Evolutionary conservation across 2,329 filamentous ascomycete species (phyloP).

Genomic region (Aspergillus tubingensis): DNA sequence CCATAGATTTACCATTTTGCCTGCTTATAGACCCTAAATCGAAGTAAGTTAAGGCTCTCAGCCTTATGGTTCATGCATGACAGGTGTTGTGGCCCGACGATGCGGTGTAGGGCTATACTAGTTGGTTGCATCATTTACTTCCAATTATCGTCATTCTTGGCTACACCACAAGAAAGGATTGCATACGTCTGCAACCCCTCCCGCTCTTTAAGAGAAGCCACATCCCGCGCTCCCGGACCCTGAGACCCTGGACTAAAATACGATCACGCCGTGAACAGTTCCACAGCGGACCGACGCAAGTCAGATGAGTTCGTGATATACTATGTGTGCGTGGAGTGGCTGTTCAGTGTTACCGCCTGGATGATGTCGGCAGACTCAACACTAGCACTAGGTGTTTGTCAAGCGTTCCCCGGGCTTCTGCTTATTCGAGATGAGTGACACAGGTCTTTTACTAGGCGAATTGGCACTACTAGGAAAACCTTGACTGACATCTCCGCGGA

Average conservation of each 20-base stretch:
- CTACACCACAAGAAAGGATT: neutral
- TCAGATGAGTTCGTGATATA: neutral
- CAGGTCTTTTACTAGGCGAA: neutral
- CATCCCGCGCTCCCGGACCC: conserved; percentile 1
- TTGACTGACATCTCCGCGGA: neutral
- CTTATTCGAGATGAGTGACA: neutral
- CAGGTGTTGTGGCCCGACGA: too few relatives aligned
- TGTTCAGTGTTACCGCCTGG: neutral
- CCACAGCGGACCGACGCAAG: neutral
- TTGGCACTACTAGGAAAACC: neutral
- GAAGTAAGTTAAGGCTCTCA: neutral
- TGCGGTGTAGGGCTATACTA: neutral
- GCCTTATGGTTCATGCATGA: too few relatives aligned
- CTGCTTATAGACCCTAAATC: neutral
- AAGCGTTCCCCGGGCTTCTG: neutral
- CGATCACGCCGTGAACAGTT: neutral
- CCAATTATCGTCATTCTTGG: neutral
- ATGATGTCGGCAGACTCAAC: neutral
- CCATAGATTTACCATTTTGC: too few relatives aligned
- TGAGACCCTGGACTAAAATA: conserved; percentile 7
- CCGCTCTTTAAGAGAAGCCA: neutral
- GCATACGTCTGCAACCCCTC: neutral
- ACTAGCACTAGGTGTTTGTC: neutral
- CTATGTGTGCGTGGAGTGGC: neutral
- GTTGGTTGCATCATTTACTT: neutral